Evolutionary conservation across 306 rosid species (phyloP).

Genomic region (Rosa multiflora): DNA sequence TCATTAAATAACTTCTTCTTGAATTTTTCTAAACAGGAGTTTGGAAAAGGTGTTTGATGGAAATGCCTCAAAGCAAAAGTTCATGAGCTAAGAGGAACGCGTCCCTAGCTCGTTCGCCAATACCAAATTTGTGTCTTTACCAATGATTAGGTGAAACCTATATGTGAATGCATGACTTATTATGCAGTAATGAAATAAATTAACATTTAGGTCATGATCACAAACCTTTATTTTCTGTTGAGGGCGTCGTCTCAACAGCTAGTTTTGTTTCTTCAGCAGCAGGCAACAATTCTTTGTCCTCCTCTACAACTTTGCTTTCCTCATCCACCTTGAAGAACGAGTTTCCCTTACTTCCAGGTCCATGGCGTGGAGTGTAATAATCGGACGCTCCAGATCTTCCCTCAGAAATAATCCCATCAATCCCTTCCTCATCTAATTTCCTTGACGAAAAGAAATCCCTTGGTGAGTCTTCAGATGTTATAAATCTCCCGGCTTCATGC

Average conservation of each 20-base stretch:
- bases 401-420: constrained; percentile 28
- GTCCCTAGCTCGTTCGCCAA: neutral
- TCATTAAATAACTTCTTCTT: neutral
- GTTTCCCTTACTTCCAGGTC: constrained; percentile 22
- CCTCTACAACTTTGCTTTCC: neutral
- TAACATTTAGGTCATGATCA: neutral
- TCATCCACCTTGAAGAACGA: constrained; percentile 5
- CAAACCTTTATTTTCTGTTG: neutral
- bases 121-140: neutral
- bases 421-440: constrained; percentile 29
- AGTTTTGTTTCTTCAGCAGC: neutral
- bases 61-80: neutral
- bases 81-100: neutral
- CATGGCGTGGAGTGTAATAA: constrained; percentile 31
- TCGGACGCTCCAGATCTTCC: constrained; percentile 37
- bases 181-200: neutral
- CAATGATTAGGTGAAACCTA: neutral
- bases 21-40: neutral
- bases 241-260: neutral
- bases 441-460: constrained; percentile 27
- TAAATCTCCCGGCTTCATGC: constrained; percentile 18
- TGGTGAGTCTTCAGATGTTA: constrained; percentile 27
- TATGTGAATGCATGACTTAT: neutral
- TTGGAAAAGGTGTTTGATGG: neutral
- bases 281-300: constrained; percentile 7